These are phyloP conservation scores for Cicer judaicum DNA, from an alignment of 306 rosid species.

Conservation along the genomic window DNA sequence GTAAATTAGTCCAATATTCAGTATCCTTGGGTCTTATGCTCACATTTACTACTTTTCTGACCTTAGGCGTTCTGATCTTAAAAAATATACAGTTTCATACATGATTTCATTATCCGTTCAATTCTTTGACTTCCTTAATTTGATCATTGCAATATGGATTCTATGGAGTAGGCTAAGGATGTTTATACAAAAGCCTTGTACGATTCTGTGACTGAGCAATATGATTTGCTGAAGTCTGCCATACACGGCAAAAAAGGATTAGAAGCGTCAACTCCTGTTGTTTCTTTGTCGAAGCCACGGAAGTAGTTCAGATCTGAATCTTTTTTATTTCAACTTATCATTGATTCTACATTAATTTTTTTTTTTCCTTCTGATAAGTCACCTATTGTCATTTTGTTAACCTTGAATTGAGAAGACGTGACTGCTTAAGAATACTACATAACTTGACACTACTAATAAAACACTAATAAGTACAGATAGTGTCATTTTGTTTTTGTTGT, in stretches of 20 bases:
- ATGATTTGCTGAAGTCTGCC: constrained; percentile 81
- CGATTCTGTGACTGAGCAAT: constrained; percentile 68
- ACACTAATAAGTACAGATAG: constrained; percentile 5
- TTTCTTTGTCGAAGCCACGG: constrained; percentile 90
- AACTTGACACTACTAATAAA: constrained; percentile 18
- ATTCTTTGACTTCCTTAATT: constrained; percentile 38
- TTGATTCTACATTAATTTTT: neutral
- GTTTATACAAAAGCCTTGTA: constrained; percentile 67
- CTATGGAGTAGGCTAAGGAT: constrained; percentile 70
- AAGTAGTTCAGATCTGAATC: constrained; percentile 52
- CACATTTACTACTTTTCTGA: neutral
- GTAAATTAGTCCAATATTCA: constrained; percentile 24
- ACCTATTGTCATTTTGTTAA: constrained; percentile 16
- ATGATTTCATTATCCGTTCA: neutral
- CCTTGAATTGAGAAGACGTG: constrained; percentile 31
- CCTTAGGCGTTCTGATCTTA: constrained; percentile 2
- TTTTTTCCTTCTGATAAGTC: constrained; percentile 6
- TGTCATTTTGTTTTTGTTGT: constrained; percentile 21
- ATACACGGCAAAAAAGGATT: constrained; percentile 68
- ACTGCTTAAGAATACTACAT: constrained; percentile 14
- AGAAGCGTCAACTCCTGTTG: constrained; percentile 63
- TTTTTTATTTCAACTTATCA: constrained; percentile 12
- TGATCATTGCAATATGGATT: constrained; percentile 37
- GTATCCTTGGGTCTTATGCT: constrained; percentile 24
- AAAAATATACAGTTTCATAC: constrained; percentile 29